phyloP scores from a whole-genome alignment of 2,329 filamentous ascomycete genomes.

The Sporothrix humicola region DNA sequence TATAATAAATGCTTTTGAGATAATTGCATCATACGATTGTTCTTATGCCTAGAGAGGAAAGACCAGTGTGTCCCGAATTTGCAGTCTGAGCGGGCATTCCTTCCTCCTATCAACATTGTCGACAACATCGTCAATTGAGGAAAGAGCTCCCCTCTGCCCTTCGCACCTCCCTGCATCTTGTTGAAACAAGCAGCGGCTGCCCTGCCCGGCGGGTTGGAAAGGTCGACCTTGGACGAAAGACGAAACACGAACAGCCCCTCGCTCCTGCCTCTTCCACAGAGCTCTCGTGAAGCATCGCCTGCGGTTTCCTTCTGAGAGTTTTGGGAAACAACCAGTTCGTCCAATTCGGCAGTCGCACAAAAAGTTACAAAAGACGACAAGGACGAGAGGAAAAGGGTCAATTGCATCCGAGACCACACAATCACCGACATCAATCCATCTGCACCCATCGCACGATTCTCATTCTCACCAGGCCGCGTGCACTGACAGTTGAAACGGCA shows the following conservation, averaged over 20 bases:
- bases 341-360: background rate
- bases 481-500: constrained; percentile 7
- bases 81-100: too few relatives aligned
- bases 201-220: background rate
- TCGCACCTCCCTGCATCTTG: background rate
- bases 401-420: background rate
- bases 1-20: background rate
- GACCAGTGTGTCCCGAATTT: too few relatives aligned
- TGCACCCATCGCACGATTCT: background rate
- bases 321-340: background rate
- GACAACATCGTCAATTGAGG: background rate
- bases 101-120: background rate
- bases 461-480: background rate
- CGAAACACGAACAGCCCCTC: constrained; percentile 15
- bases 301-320: background rate
- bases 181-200: background rate
- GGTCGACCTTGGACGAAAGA: constrained; percentile 8
- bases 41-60: background rate
- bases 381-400: background rate
- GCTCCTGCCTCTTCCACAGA: background rate
- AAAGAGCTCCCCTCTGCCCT: background rate
- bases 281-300: background rate
- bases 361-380: background rate
- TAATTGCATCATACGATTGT: background rate
- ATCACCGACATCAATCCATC: background rate